Percentiles rank a stretch among this genome's conserved stretches.
Evolutionary conservation across 2,329 filamentous ascomycete genomes (phyloP).

Genomic region (Aspergillus spinulosporus): DNA sequence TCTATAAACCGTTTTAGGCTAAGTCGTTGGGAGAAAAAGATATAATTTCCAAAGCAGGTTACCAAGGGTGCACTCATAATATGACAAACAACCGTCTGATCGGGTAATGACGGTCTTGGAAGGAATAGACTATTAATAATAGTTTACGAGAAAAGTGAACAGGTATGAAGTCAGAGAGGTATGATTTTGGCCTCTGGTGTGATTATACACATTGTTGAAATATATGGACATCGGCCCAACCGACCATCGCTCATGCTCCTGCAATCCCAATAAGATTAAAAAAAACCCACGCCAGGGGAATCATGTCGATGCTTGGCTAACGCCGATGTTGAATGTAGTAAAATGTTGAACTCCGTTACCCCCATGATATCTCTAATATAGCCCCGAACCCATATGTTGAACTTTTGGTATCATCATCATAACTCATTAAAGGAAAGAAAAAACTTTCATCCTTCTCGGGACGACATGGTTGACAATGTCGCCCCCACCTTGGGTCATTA

Average conservation of each 20-base stretch:
- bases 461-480: slow-evolving; percentile 42
- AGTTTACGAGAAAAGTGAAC: neutral
- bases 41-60: too few relatives aligned
- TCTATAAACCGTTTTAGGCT: too few relatives aligned
- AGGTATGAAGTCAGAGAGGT: slow-evolving; percentile 3
- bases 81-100: neutral
- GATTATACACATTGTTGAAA: slow-evolving; percentile 40
- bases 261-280: slow-evolving; percentile 14
- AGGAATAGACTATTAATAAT: neutral
- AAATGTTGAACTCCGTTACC: slow-evolving; percentile 44
- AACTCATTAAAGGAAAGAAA: slow-evolving; percentile 38
- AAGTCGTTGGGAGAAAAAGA: too few relatives aligned
- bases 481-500: slow-evolving; percentile 28
- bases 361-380: slow-evolving; percentile 38
- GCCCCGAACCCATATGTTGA: slow-evolving; percentile 44
- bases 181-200: slow-evolving; percentile 21
- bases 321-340: slow-evolving; percentile 55
- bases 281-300: slow-evolving; percentile 18
- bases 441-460: slow-evolving; percentile 27
- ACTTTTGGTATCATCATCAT: slow-evolving; percentile 46
- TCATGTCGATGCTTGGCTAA: slow-evolving; percentile 24
- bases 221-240: slow-evolving; percentile 26
- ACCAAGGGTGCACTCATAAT: too few relatives aligned
- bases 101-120: too few relatives aligned
- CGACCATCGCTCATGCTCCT: slow-evolving; percentile 23